These are phyloP conservation scores for Heliosperma pusillum DNA, from an alignment of 148 eudicot genomes.

Conservation along the genomic window DNA sequence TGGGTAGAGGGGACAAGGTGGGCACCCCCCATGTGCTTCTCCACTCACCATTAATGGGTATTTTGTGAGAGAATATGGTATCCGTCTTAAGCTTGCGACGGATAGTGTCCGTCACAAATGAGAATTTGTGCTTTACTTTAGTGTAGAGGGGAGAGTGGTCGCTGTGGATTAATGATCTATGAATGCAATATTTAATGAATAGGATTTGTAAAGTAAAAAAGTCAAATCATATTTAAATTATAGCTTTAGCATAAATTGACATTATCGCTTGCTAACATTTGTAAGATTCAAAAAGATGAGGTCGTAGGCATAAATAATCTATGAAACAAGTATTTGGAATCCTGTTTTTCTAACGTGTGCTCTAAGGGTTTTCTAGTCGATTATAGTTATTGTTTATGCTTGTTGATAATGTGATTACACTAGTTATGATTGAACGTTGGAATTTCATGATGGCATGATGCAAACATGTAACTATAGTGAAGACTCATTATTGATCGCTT, in stretches of 20 bases:
- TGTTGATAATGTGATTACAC: background rate
- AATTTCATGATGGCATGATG: background rate
- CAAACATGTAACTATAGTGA: background rate
- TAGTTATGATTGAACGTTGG: background rate
- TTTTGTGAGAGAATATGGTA: too few relatives aligned
- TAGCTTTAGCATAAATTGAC: background rate
- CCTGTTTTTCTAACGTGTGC: too few relatives aligned
- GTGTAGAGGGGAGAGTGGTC: too few relatives aligned
- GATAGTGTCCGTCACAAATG: too few relatives aligned
- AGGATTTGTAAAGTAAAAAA: background rate
- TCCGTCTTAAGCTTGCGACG: too few relatives aligned
- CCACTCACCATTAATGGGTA: too few relatives aligned
- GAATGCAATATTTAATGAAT: background rate
- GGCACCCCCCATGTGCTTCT: too few relatives aligned
- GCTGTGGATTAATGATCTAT: constrained; percentile 2
- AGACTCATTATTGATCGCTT: background rate
- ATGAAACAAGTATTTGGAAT: background rate
- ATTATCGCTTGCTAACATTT: background rate
- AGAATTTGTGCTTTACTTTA: too few relatives aligned
- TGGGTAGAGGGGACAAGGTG: too few relatives aligned
- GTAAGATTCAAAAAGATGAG: too few relatives aligned
- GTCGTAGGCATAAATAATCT: too few relatives aligned
- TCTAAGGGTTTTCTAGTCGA: background rate
- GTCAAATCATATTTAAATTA: background rate
- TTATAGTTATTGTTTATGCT: background rate